These are phyloP conservation scores for Ulota crispa DNA, from an alignment of 225 moss, liverwort and hornwort species.

Conservation along the genomic window DNA sequence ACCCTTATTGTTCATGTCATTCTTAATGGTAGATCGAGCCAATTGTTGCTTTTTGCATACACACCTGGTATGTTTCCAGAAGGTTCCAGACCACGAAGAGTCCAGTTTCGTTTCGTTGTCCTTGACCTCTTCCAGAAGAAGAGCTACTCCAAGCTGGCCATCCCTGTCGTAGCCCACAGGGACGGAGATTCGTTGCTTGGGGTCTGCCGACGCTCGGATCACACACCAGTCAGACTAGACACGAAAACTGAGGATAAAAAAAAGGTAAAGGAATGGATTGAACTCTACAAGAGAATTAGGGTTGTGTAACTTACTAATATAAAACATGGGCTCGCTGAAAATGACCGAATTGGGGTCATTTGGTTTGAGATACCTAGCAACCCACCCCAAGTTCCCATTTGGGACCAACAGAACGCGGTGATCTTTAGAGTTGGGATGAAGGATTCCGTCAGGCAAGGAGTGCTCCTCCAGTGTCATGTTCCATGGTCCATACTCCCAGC, in stretches of 20 bases:
- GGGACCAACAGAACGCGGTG: constrained; percentile 44
- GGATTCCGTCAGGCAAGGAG: constrained; percentile 35
- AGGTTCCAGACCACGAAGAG: constrained; percentile 50
- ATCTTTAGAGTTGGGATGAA: constrained; percentile 38
- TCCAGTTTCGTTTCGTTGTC: constrained; percentile 46
- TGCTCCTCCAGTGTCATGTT: constrained; percentile 40
- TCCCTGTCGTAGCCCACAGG: constrained; percentile 42
- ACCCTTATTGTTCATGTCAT: neutral
- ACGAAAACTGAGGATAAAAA: neutral
- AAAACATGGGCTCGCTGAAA: constrained; percentile 54
- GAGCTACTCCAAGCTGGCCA: constrained; percentile 33
- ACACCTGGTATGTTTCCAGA: constrained; percentile 48
- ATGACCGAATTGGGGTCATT: constrained; percentile 37
- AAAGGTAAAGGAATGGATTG: neutral
- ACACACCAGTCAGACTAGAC: neutral
- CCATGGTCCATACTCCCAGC: constrained; percentile 53
- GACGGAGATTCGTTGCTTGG: constrained; percentile 43
- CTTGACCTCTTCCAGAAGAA: constrained; percentile 44
- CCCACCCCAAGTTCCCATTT: constrained; percentile 50
- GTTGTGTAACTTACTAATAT: constrained; percentile 37
- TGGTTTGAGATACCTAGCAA: constrained; percentile 45
- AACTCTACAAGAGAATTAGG: neutral
- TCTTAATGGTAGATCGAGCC: neutral
- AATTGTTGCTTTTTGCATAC: neutral
- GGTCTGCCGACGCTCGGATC: constrained; percentile 33